A percentile compares a stretch with the other conserved stretches of the same genome.
phyloP scores from a whole-genome alignment of 2,329 filamentous ascomycete genomes.

The Paecilomyces sp. region DNA sequence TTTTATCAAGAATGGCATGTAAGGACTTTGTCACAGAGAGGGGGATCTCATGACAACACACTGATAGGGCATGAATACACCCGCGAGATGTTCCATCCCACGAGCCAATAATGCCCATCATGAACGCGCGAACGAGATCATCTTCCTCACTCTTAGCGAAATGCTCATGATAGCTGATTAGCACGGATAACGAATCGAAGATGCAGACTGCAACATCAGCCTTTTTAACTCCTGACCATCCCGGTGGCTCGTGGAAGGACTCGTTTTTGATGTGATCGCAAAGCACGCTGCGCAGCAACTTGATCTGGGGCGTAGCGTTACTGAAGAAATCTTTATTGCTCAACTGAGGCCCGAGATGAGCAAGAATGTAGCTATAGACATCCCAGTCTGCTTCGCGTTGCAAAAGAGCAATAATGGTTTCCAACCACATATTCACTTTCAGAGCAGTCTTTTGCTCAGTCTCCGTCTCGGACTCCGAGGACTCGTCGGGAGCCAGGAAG shows the following conservation, averaged over 20 bases:
- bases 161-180: conserved; percentile 82
- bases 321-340: conserved; percentile 83
- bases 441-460: conserved; percentile 40
- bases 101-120: conserved; percentile 67
- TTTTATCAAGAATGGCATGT: conserved; percentile 79
- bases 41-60: conserved; percentile 92
- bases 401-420: conserved; percentile 66
- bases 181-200: conserved; percentile 77
- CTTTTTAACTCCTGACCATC: conserved; percentile 70
- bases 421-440: conserved; percentile 65
- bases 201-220: conserved; percentile 84
- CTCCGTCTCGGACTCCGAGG: conserved; percentile 18
- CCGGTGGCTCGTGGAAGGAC: conserved; percentile 73
- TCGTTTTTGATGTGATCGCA: conserved; percentile 77
- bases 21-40: conserved; percentile 78
- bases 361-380: conserved; percentile 81
- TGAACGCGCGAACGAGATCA: conserved; percentile 79
- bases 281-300: conserved; percentile 64
- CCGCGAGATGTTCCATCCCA: conserved; percentile 83
- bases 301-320: conserved; percentile 65
- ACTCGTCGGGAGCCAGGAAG: conserved; percentile 31
- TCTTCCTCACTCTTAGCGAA: conserved; percentile 82
- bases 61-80: conserved; percentile 89
- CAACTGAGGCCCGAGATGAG: conserved; percentile 78
- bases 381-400: conserved; percentile 79